Evolutionary conservation across 2,329 filamentous ascomycete genomes (phyloP), one percentile per base, ranked within the genome.

Genomic region (Alternaria postmessia): DNA sequence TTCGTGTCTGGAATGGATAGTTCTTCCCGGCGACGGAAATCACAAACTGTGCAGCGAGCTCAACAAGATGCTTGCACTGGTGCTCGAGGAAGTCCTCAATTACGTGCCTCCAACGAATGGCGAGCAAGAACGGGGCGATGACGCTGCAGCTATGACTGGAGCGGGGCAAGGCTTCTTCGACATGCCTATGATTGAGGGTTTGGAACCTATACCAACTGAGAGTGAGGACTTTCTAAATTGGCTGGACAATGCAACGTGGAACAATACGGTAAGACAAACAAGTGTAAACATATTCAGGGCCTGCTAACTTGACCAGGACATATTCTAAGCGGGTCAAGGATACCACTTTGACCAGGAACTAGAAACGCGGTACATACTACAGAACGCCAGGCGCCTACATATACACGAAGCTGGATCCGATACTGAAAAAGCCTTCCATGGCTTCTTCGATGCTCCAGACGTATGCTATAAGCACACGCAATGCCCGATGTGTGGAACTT

Each of bases 241-340:
- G 75, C 39, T 78, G 52, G 75, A 78, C 62, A 73, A 76, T 49
- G 75, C 74, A n/a, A 75, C 75, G 18, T 77, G 73, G 74, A 75
- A 69, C 51, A 77, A 75, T 51, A 70, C 69, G 26, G 70, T 75
- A 22, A 62, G 63, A 59, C 24, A 34, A 47, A 18, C 14, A 39
- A 16, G 48, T 22, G n/a, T 5, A 28, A 16, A 12, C 36, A 22
- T 2, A 43, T 22, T 26, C 8, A 28, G 11, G 26, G 5, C 22
- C 16, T 46, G 34, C 52, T 64, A 28, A 57, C 26, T 16, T 26
- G 18, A 41, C 7, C 47, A 67, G 53, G 64, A 69, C 43, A 46
- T 67, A 28, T 69, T 64, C 38, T 68, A 41, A 47, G n/a, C 16
- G 20, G 20, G 6, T 16, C 39, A 24, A 42, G 20, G 5, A 24